Evolutionary conservation across 352 stramenopile species (phyloP), one percentile per base, ranked within the genome.

Genomic region (Phytophthora sansomeana): DNA sequence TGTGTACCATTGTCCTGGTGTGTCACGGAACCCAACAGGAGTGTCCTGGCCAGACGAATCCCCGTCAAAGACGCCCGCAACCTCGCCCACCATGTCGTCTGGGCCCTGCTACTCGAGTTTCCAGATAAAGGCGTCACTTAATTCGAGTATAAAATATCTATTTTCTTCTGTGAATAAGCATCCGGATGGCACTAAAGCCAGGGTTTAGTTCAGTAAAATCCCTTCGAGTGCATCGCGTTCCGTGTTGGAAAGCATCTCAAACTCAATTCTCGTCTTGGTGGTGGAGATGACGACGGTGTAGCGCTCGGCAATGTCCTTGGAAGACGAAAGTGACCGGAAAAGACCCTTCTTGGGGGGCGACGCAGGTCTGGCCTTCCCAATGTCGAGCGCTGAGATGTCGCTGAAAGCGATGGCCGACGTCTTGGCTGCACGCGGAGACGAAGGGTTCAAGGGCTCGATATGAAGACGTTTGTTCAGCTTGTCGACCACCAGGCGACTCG

Each of bases 21-120:
- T 83, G 55, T 92, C 79, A 41, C 85, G 80, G 60, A 90, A 88
- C 26, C 83, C 85, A 28, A 74, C 70, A 33, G 79, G 80, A 16
- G 85, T 94, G 21, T 92, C 70, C 30, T 86, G 77, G 1, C 75
- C 78, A 8, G 63, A 75, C 21, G 74, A 70, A n/a, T 72, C 59
- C 16, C 69, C 65, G 28, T 70, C 72, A 29, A 83, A 87, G 21
- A 73, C 71, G 61, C 53, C 57, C 13, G 19, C 35, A 1, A 26
- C 16, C 8, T 57, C 44, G 39, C 49, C 58, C 30, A 48, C 57
- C 58, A 72, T 75, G 35, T 32, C 38, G 16, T 30, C 48, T 50
- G 32, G 21, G 21, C 21, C 21, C 21, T 64, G 47, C 33, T 30
- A 42, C n/a, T 43, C 39, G 21, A 24, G 21, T 24, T 24, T 24